Percentiles rank a stretch among this genome's conserved stretches.
Conservation (phyloP, 495 filamentous ascomycete species). For the Aspergillus mulundensis region DNA sequence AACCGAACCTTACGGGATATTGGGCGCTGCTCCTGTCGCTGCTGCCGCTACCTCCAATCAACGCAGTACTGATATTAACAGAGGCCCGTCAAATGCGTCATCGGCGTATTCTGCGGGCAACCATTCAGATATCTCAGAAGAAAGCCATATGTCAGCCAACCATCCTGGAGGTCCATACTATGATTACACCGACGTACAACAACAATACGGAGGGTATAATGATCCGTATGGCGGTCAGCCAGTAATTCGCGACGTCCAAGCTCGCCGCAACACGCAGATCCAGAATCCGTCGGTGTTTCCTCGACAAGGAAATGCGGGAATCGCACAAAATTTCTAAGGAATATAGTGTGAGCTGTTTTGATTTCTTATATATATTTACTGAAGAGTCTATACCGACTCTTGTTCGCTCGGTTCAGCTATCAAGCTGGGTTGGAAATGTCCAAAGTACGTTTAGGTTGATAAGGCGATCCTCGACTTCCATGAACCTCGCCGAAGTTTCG, state of each 20-base stretch:
- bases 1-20: slow-evolving; percentile 68
- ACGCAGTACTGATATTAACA: slow-evolving; percentile 64
- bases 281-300: slow-evolving; percentile 84
- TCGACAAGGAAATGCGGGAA: slow-evolving; percentile 85
- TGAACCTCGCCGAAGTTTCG: neutral
- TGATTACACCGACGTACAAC: slow-evolving; percentile 51
- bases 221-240: slow-evolving; percentile 61
- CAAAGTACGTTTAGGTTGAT: no score
- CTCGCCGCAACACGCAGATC: slow-evolving; percentile 87
- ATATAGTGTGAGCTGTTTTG: neutral
- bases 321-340: slow-evolving; percentile 94
- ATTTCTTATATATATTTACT: slow-evolving; percentile 1
- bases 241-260: slow-evolving; percentile 90
- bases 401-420: neutral
- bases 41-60: slow-evolving; percentile 36
- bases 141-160: slow-evolving; percentile 54
- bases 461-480: neutral
- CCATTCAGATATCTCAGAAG: slow-evolving; percentile 79
- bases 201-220: slow-evolving; percentile 53
- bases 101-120: slow-evolving; percentile 86
- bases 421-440: no score
- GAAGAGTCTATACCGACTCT: neutral
- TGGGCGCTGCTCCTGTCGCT: slow-evolving; percentile 65
- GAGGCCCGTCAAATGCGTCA: slow-evolving; percentile 93
- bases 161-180: slow-evolving; percentile 47